Evolutionary conservation across 345 rosid species (phyloP), one percentile per base, ranked within the genome.

Genomic region (Eutrema yunnanense): DNA sequence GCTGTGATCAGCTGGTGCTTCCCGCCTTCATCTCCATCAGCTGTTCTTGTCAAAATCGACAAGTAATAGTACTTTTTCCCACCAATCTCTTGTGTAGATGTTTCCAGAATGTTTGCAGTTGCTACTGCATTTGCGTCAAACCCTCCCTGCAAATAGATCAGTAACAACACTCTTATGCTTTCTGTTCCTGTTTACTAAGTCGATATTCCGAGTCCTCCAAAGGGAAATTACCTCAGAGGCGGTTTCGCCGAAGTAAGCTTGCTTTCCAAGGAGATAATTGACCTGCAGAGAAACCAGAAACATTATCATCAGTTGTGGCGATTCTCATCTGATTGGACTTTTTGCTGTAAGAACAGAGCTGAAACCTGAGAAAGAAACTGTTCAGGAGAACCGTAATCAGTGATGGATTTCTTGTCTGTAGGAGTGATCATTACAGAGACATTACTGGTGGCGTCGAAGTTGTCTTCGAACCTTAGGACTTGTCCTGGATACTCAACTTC

Each of bases 21-120:
- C 14, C 97, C 97, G 2, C 96, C 96, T 84, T 94, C 97, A 19
- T 91, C 99, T 62, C 99, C 98, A n/a, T 94, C 96, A 1, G 98
- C 98, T 0, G 97, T 94, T 79, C 98, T 89, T 19, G 98, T 94
- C 76, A 94, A 47, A 65, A 91, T 89, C 0, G 97, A 79, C 61
- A 94, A 4, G 67, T 9, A 75, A 88, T 82, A 94, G 79, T 94
- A 91, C 10, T 65, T 57, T 38, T 80, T 89, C 71, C 97, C 95
- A 0, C 58, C 66, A 0, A 86, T 6, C 8, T 36, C 76, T 0
- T 82, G 84, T 12, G 82, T 41, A 12, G 90, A 36, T 8, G 73
- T 60, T 63, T 95, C 96, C 80, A 95, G 65, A 76, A 95, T 81
- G 84, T 95, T 95, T 14, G 97, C 97, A 8, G 87, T 79, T 3